A percentile compares a stretch with the other conserved stretches of the same genome.
These are phyloP conservation scores for Corylus americana DNA, from an alignment of 306 rosid species.

Conservation along the genomic window DNA sequence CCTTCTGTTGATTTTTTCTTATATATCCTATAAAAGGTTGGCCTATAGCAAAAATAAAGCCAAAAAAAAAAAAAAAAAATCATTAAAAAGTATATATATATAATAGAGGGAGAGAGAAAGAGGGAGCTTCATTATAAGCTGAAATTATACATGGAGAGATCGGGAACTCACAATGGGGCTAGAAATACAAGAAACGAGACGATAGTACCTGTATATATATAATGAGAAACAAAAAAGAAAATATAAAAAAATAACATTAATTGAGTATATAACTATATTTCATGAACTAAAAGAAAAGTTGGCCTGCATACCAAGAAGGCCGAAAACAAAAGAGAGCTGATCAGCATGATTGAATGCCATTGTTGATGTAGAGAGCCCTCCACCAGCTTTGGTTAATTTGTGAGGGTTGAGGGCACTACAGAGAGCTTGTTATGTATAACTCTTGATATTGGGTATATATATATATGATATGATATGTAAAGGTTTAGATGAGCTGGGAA, in stretches of 20 bases:
- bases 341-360: constrained; percentile 25
- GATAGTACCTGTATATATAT: constrained; percentile 20
- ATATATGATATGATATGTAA: neutral
- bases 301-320: constrained; percentile 37
- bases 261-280: no score
- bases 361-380: neutral
- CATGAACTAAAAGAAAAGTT: neutral
- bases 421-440: neutral
- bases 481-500: neutral
- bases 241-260: neutral
- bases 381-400: neutral
- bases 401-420: neutral
- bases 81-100: neutral
- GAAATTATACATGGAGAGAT: neutral
- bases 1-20: constrained; percentile 37
- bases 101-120: no score
- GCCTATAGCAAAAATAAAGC: constrained; percentile 16
- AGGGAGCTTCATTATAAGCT: neutral
- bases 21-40: constrained; percentile 38
- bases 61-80: neutral
- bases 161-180: constrained; percentile 33
- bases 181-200: constrained; percentile 32
- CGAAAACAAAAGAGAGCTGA: constrained; percentile 39
- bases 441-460: neutral
- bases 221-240: neutral